These are phyloP conservation scores for Aspergillus awamori DNA, from an alignment of 2,329 filamentous ascomycete genomes.

Conservation along the genomic window DNA sequence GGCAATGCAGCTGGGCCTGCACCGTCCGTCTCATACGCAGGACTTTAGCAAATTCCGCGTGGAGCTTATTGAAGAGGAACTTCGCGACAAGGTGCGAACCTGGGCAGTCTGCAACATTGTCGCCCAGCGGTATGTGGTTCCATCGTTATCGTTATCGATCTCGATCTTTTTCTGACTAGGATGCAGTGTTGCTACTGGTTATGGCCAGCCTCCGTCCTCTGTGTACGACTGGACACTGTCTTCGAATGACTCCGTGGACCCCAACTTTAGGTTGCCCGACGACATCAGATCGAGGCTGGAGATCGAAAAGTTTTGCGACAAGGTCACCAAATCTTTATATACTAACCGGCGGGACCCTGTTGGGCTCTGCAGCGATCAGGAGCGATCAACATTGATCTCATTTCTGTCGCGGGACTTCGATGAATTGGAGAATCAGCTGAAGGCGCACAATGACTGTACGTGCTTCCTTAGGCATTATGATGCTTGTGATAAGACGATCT, in stretches of 20 bases:
- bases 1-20: conserved; percentile 68
- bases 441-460: conserved; percentile 45
- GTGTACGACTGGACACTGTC: conserved; percentile 62
- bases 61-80: conserved; percentile 62
- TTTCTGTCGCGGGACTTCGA: conserved; percentile 52
- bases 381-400: conserved; percentile 48
- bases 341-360: conserved; percentile 59
- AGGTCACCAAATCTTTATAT: conserved; percentile 59
- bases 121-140: conserved; percentile 59
- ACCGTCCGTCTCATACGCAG: conserved; percentile 65
- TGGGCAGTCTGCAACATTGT: conserved; percentile 71
- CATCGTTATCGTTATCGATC: neutral
- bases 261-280: conserved; percentile 54
- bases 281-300: conserved; percentile 56
- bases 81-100: conserved; percentile 65
- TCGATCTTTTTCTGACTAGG: conserved; percentile 2
- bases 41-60: conserved; percentile 55
- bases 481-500: neutral
- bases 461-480: neutral
- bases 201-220: conserved; percentile 66
- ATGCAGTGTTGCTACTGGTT: conserved; percentile 64
- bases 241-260: conserved; percentile 46
- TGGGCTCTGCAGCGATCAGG: conserved; percentile 50
- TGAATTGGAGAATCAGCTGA: conserved; percentile 56
- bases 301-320: conserved; percentile 63